Evolutionary conservation across 352 stramenopile species (phyloP).

Genomic region (Saprolegnia parasitica): DNA sequence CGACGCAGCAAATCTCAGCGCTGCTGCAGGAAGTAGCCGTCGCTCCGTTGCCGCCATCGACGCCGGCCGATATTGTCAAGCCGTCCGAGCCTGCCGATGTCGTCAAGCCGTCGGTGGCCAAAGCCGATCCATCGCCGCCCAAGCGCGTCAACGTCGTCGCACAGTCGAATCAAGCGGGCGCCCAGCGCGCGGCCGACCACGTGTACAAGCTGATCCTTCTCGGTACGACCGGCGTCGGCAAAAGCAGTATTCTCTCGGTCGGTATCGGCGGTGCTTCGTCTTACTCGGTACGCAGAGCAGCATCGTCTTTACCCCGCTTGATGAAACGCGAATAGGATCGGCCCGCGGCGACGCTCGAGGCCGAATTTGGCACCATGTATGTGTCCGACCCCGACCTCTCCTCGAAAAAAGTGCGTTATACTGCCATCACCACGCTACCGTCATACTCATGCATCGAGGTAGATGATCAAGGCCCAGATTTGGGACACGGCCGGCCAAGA

Average conservation of each 20-base stretch:
- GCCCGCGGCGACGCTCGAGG: conserved; percentile 56
- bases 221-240: conserved; percentile 69
- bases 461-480: conserved; percentile 73
- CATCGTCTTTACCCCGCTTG: not conserved
- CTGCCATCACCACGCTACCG: not conserved
- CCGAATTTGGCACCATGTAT: conserved; percentile 69
- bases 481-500: conserved; percentile 88
- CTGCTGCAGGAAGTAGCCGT: conserved; percentile 43
- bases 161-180: not conserved
- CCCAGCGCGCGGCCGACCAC: conserved; percentile 12
- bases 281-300: conserved; percentile 36
- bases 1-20: conserved; percentile 6
- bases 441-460: not conserved
- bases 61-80: not conserved
- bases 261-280: conserved; percentile 50
- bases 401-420: conserved; percentile 35
- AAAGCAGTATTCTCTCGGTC: conserved; percentile 69
- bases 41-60: not conserved
- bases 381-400: conserved; percentile 52
- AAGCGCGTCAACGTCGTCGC: conserved; percentile 18
- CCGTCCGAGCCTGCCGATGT: not conserved
- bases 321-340: conserved; percentile 38
- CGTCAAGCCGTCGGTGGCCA: not conserved
- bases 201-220: conserved; percentile 79
- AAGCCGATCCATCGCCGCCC: not conserved